phyloP scores from a whole-genome alignment of 2,329 filamentous ascomycete species.

The Fusarium illudens region DNA sequence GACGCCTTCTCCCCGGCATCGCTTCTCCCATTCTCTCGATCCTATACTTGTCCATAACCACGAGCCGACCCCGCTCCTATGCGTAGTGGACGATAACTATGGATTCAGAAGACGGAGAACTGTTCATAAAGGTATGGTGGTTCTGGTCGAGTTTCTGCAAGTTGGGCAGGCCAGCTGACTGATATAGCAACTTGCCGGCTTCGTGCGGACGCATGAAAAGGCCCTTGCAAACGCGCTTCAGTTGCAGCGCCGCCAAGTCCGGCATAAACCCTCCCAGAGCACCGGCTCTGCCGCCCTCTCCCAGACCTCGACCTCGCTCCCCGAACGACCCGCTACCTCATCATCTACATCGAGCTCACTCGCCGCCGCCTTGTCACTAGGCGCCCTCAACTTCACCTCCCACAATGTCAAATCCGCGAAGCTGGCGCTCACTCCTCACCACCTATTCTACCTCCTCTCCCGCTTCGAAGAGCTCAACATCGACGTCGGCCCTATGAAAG shows the following conservation, averaged over 20 bases:
- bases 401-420: slow-evolving; percentile 88
- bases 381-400: slow-evolving; percentile 84
- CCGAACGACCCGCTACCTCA: slow-evolving; percentile 70
- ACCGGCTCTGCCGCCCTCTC: slow-evolving; percentile 65
- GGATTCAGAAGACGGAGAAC: slow-evolving; percentile 89
- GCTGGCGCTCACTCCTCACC: slow-evolving; percentile 91
- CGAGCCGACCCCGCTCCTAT: slow-evolving; percentile 31
- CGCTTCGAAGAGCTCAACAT: slow-evolving; percentile 94
- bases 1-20: slow-evolving; percentile 6
- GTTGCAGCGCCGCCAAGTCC: slow-evolving; percentile 74
- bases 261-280: slow-evolving; percentile 74
- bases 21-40: slow-evolving; percentile 13
- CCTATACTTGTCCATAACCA: slow-evolving; percentile 1
- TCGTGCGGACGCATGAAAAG: slow-evolving; percentile 97
- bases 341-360: slow-evolving; percentile 77
- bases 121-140: slow-evolving; percentile 80
- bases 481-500: slow-evolving; percentile 92
- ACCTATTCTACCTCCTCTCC: slow-evolving; percentile 95
- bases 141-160: neutral
- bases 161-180: slow-evolving; percentile 43
- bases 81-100: slow-evolving; percentile 62
- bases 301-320: slow-evolving; percentile 62
- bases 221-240: slow-evolving; percentile 95
- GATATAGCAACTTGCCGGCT: slow-evolving; percentile 86
- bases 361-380: slow-evolving; percentile 86